These are phyloP conservation scores for Anthostomella pinea DNA, from an alignment of 2,329 filamentous ascomycete species.

Conservation along the genomic window DNA sequence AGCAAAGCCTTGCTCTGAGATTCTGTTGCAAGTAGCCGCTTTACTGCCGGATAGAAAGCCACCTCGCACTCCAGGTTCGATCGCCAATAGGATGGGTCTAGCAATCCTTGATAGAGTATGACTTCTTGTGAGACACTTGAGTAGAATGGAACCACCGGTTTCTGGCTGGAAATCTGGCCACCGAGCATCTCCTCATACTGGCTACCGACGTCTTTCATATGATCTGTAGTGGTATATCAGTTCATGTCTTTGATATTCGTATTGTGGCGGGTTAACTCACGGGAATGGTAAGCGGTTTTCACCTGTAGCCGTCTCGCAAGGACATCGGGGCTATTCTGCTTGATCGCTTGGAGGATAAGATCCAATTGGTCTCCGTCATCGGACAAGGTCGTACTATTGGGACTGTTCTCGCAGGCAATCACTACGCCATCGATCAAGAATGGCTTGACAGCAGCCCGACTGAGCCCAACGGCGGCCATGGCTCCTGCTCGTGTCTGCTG, in stretches of 20 bases:
- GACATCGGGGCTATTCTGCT: conserved; percentile 26
- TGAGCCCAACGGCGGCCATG: conserved; percentile 41
- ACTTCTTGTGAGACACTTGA: conserved; percentile 17
- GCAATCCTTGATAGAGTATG: conserved; percentile 4
- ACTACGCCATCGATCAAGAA: conserved; percentile 27
- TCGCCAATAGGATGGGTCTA: conserved; percentile 20
- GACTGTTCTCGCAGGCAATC: conserved; percentile 32
- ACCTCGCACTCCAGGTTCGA: conserved; percentile 21
- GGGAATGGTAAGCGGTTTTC: conserved; percentile 44
- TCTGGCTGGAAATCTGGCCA: conserved; percentile 6
- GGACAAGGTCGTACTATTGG: conserved; percentile 30
- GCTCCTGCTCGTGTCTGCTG: conserved; percentile 21
- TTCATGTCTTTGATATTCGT: neutral
- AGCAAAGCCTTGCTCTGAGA: conserved; percentile 11
- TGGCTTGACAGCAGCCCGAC: conserved; percentile 26
- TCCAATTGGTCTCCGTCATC: conserved; percentile 23
- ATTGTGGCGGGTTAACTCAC: too few relatives aligned
- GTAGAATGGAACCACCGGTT: conserved; percentile 19
- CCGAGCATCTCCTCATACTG: conserved; percentile 13
- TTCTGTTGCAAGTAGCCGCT: conserved; percentile 8
- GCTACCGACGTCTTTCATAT: conserved; percentile 21
- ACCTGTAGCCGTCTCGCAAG: conserved; percentile 35
- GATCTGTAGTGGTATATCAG: conserved; percentile 10
- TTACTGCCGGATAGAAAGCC: conserved; percentile 17
- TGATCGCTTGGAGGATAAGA: conserved; percentile 27